Base-by-base conservation (phyloP, 805 yeast species). In the Candida patagonica region DNA sequence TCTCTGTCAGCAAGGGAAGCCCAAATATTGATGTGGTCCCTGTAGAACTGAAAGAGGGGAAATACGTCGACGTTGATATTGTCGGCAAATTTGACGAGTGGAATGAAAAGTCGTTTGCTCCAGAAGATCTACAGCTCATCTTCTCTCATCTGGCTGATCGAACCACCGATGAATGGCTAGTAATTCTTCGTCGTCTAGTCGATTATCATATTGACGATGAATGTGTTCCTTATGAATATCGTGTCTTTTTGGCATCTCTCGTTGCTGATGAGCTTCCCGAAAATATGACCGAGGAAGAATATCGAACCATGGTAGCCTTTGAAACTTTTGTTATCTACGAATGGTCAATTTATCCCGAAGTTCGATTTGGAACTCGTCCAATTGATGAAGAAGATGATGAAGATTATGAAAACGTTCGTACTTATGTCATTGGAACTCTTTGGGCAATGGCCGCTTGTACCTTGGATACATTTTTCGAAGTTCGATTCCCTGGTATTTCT, bases 331-430 rank as follows among this genome's bases (percentile, higher is more conserved):
- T 70, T 31, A 60, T 56, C 36, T 44, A 43, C 41, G 49, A 36
- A 31, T 67, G 63, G 45, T 71, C 78, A 1, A 77, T 78, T 3
- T 73, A 73, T 45, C 76, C 78, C 4, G 80, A 75, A 51, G 74
- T 74, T 15, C 54, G 80, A 30, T 68, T 79, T 4, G 71, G 76
- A 19, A 66, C 73, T 5, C 71, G 68, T 33, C 68, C 75, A 1
- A 60, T 46, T 36, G 78, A 74, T 49, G 75, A 73, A 42, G 73
- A 69, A 32, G 69, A 75, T 1, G 60, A 47, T 35, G 79, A 75
- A 49, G 75, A 74, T 43, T 67, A 69, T 1, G 76, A 73, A 40
- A 72, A 76, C 6, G 47, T 70, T 39, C 60, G 79, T 37, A 70
- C 68, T 2, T 74, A 72, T 53, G 20, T 48, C 20, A 37, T 50